Percentiles rank a stretch among this genome's conserved stretches.
phyloP scores from a whole-genome alignment of 257 asterid genomes.

The Cynanchum wilfordii region DNA sequence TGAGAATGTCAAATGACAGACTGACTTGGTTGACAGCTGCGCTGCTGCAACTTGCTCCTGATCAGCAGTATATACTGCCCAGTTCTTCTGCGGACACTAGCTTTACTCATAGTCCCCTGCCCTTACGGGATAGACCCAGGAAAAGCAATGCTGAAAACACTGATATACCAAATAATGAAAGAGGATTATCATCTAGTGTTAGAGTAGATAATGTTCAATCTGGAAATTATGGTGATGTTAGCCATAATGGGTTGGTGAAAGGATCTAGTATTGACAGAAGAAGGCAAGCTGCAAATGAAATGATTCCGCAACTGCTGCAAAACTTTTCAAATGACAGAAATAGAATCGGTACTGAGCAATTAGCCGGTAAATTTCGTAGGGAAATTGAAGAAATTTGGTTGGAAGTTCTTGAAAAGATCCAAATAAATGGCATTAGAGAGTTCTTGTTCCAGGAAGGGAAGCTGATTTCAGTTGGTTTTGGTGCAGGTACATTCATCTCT shows the following conservation, averaged over 20 bases:
- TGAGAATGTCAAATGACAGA: slow-evolving; percentile 78
- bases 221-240: slow-evolving; percentile 37
- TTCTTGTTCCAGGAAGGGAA: slow-evolving; percentile 79
- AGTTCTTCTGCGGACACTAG: slow-evolving; percentile 69
- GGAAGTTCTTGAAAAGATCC: slow-evolving; percentile 67
- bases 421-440: slow-evolving; percentile 53
- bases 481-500: slow-evolving; percentile 57
- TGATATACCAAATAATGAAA: slow-evolving; percentile 29
- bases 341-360: slow-evolving; percentile 24
- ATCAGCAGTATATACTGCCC: slow-evolving; percentile 68
- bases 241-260: slow-evolving; percentile 28
- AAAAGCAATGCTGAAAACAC: slow-evolving; percentile 44
- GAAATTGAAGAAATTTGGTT: slow-evolving; percentile 73
- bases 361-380: slow-evolving; percentile 26
- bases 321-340: slow-evolving; percentile 29
- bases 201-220: slow-evolving; percentile 33
- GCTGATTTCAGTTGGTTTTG: slow-evolving; percentile 69
- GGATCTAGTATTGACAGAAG: slow-evolving; percentile 26
- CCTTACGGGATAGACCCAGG: slow-evolving; percentile 44
- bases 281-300: slow-evolving; percentile 27
- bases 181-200: slow-evolving; percentile 20
- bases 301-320: slow-evolving; percentile 28
- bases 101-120: slow-evolving; percentile 58
- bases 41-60: slow-evolving; percentile 90
- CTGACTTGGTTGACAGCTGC: slow-evolving; percentile 98